Base-by-base conservation (phyloP, 495 filamentous ascomycete genomes). In the Elaphomyces granulatus region DNA sequence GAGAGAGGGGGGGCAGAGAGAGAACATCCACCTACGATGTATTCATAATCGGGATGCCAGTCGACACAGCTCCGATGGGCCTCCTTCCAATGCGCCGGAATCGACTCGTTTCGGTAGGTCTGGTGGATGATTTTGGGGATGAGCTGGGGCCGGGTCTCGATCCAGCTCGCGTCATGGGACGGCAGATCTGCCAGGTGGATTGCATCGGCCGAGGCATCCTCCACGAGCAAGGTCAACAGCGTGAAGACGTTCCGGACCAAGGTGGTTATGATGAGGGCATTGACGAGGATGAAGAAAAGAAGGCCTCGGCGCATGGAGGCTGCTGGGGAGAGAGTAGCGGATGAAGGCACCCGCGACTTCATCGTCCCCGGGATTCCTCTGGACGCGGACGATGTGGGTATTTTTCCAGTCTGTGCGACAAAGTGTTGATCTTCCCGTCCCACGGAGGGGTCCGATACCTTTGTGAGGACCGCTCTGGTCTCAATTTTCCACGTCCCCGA, bases 71-170 rank as follows among this genome's bases (percentile, higher is more conserved):
- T 79, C 59, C 78, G 63, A 45, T 87, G 82, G 28, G 81, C 75
- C 20, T 70, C 71, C 38, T 63, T 57, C 86, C 85, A 92, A 40
- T 77, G 72, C 42, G 63, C 68, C 0, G 85, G 86, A 36, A 93
- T 80, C 8, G 69, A 72, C 37, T 80, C 71, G 53, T 87, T 85
- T 44, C 75, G 73, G 55, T 83, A 93, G 20, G 87, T 86, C 54
- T 93, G 84, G 55, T 93, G 85, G 40, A 93, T 83, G 44, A 92
- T 88, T 64, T 87, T 88, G 26, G 85, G 85, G 37, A 92, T 87
- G 37, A 83, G 59, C 46, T 78, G 74, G 8, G 73, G 71, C 26
- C 71, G 67, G 36, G 63, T 58, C 46, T 73, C 70, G 36, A 77
- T 68, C 55, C 75, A 40, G 18, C 68, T 69, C 0, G 74, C 78